Base-by-base conservation (phyloP, 768 basidiomycete species). In the Mycena indigotica region DNA sequence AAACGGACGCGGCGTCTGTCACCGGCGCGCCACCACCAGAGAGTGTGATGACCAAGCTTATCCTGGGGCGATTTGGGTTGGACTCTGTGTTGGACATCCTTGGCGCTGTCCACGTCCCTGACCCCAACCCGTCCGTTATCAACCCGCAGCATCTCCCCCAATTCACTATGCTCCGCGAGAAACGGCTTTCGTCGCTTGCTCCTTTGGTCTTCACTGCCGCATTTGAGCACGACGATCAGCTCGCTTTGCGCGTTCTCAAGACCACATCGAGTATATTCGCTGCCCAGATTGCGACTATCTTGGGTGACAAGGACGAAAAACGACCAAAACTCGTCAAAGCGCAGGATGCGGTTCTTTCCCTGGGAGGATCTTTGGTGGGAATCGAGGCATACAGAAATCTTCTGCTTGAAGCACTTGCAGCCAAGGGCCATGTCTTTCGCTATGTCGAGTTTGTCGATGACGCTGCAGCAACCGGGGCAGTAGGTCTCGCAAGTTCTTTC, bases 201-300 rank as follows among this genome's bases (percentile, higher is more conserved):
- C 90, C 90, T 2, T 70, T 91, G 41, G 88, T 93, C n/a, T 93
- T 94, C 67, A 73, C 79, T 2, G 84, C 88, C 1, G 91, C 89
- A 4, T 91, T 92, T 71, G 79, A 84, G 39, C 80, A 88, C 45
- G 69, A 70, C 16, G 91, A 93, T 65, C 74, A 81, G 35, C 77
- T 91, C 28, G 91, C 91, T 1, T 63, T 86, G 46, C 74, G 74
- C 26, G 81, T 92, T 26, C 71, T 93, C 12, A 71, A 72, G 16
- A 76, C 67, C 0, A 81, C 81, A 49, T 82, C 88, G 2, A 67
- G 72, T 5, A 73, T 70, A 40, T 82, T 92, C 46, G 88, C 84
- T 0, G 75, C 79, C 23, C 79, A 88, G 66, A 81, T 91, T 30
- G 74, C 80, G 1, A 69, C 82, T 40, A 73, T 89, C 24, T 73